phyloP scores from a whole-genome alignment of 805 yeast species.

The Lipomyces orientalis region DNA sequence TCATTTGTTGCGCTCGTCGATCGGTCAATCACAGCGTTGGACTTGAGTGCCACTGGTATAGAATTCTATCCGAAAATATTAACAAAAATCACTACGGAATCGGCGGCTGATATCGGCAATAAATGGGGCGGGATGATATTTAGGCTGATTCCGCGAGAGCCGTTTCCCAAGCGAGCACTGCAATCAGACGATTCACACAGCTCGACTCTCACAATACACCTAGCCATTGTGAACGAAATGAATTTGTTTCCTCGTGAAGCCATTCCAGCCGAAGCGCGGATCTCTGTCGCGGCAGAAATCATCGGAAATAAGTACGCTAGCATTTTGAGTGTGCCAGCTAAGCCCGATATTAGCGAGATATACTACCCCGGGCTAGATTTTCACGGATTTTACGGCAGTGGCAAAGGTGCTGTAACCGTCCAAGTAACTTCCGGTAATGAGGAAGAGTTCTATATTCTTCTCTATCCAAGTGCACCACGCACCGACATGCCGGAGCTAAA shows the following conservation, averaged over 20 bases:
- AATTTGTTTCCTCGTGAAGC: slow-evolving; percentile 24
- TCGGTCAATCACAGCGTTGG: not conserved
- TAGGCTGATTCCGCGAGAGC: slow-evolving; percentile 21
- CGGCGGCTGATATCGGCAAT: not conserved
- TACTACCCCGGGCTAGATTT: slow-evolving; percentile 22
- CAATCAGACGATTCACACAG: not conserved
- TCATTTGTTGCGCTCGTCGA: slow-evolving; percentile 1
- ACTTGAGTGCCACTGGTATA: not conserved
- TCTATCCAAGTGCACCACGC: not conserved
- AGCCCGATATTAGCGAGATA: slow-evolving; percentile 5
- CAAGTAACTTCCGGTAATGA: not conserved
- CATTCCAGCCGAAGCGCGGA: slow-evolving; percentile 7
- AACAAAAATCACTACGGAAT: not conserved
- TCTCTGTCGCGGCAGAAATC: slow-evolving; percentile 3
- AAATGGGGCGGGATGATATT: slow-evolving; percentile 18
- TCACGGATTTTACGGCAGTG: slow-evolving; percentile 25
- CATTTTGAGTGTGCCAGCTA: not conserved
- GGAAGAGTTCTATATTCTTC: slow-evolving; percentile 10
- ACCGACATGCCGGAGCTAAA: not conserved
- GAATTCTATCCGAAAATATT: not conserved
- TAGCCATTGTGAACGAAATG: slow-evolving; percentile 35
- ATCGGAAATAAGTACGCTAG: not conserved
- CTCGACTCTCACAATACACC: slow-evolving; percentile 14
- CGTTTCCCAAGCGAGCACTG: slow-evolving; percentile 20
- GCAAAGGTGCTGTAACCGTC: slow-evolving; percentile 24